Percentiles rank a stretch among this genome's conserved stretches.
These are phyloP conservation scores for Pseudogymnoascus sp. DNA, from an alignment of 2,329 filamentous ascomycete genomes.

Conservation along the genomic window DNA sequence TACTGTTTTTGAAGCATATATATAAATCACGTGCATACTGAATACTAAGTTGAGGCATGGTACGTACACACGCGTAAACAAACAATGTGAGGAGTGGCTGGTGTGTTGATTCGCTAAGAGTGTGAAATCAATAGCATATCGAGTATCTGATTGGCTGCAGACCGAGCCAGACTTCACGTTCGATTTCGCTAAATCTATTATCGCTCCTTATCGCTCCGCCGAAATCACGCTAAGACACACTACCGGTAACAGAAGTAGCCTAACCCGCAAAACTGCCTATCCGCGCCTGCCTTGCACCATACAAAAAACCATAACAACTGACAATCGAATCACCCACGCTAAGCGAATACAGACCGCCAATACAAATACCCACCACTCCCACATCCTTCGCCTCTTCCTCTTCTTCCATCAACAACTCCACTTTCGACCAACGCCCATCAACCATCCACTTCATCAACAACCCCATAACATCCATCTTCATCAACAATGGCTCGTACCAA, in stretches of 20 bases:
- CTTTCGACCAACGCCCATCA: conserved; percentile 11
- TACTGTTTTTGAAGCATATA: neutral
- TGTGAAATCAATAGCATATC: neutral
- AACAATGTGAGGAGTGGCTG: neutral
- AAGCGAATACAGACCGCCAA: conserved; percentile 12
- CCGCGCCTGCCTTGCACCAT: neutral
- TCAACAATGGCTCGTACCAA: conserved; percentile 34
- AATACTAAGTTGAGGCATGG: neutral
- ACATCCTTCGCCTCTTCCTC: conserved; percentile 21
- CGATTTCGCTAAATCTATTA: neutral
- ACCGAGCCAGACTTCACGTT: neutral
- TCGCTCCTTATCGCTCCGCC: neutral
- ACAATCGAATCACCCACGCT: conserved; percentile 12
- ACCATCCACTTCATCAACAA: conserved; percentile 14
- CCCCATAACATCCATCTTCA: conserved; percentile 15
- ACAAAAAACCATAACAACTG: conserved; percentile 10
- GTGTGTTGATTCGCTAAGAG: neutral
- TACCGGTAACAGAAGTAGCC: neutral
- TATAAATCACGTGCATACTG: neutral
- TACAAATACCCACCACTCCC: conserved; percentile 28
- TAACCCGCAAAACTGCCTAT: neutral
- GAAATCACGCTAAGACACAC: conserved; percentile 7
- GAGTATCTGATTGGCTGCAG: neutral
- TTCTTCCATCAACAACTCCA: conserved; percentile 24
- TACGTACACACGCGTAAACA: neutral